Percentiles rank a stretch among this genome's conserved stretches.
phyloP scores from a whole-genome alignment of 2,329 filamentous ascomycete species.

The Fusarium robinianum region DNA sequence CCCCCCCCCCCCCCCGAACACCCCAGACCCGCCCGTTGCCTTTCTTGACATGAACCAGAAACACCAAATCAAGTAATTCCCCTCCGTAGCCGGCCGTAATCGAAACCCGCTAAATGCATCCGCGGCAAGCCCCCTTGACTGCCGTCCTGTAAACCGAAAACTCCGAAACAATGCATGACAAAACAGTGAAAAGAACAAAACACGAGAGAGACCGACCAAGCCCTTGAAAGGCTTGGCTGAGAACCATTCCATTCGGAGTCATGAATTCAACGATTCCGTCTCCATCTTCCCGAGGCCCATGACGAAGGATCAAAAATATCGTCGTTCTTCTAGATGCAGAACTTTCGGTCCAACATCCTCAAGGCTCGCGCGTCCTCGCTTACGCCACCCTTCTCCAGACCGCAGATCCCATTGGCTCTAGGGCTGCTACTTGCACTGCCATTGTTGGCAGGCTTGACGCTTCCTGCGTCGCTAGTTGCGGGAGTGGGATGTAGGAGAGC shows the following conservation, averaged over 20 bases:
- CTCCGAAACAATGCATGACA: constrained; percentile 36
- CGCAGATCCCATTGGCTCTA: constrained; percentile 33
- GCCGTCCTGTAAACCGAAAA: constrained; percentile 30
- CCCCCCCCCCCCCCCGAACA: constrained; percentile 18
- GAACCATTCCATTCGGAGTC: background rate
- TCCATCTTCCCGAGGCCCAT: background rate
- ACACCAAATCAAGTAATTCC: constrained; percentile 26
- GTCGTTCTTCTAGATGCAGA: constrained; percentile 42
- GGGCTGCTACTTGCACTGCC: constrained; percentile 50
- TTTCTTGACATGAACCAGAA: constrained; percentile 4
- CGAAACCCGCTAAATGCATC: constrained; percentile 32
- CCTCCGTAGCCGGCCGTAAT: constrained; percentile 25
- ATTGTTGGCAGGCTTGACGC: constrained; percentile 48
- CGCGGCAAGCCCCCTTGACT: constrained; percentile 26
- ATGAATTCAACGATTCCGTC: background rate
- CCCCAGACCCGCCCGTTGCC: constrained; percentile 10
- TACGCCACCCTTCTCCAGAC: constrained; percentile 49
- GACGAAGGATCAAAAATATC: background rate
- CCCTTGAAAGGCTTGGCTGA: constrained; percentile 13
- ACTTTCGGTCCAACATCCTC: constrained; percentile 66
- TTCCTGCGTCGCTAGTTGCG: constrained; percentile 51
- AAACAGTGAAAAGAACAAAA: constrained; percentile 17
- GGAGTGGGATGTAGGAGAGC: constrained; percentile 57
- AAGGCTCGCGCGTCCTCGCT: constrained; percentile 68
- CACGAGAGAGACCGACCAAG: too few species aligned